A percentile compares a stretch with the other conserved stretches of the same genome.
These are phyloP conservation scores for Paraconiothyrium sp. DNA, from an alignment of 2,329 filamentous ascomycete genomes.

Conservation along the genomic window DNA sequence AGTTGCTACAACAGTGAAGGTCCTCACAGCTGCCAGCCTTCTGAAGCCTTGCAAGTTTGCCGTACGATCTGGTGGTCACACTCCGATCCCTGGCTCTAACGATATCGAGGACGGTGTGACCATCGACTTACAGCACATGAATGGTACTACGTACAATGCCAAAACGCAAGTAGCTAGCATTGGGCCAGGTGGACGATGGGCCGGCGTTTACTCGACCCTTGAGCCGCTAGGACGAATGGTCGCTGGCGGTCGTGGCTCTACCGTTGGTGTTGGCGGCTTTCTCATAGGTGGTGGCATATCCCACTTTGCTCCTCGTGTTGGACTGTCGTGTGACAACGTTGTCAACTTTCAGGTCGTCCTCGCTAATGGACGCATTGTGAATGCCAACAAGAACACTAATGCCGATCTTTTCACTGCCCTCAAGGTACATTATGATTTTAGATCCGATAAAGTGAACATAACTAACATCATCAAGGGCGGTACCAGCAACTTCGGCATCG, in stretches of 20 bases:
- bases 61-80: conserved; percentile 29
- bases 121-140: conserved; percentile 28
- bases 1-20: conserved; percentile 30
- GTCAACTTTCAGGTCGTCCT: conserved; percentile 48
- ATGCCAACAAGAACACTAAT: conserved; percentile 24
- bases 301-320: conserved; percentile 17
- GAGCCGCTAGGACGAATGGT: conserved; percentile 13
- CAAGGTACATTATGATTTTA: conserved; percentile 5
- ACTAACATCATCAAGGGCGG: conserved; percentile 30
- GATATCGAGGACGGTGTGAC: conserved; percentile 30
- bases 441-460: too few species aligned
- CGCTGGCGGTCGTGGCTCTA: conserved; percentile 19
- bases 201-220: conserved; percentile 23
- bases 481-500: conserved; percentile 27
- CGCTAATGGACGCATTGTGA: conserved; percentile 40
- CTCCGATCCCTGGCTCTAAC: conserved; percentile 23
- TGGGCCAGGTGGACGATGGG: conserved; percentile 28
- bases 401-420: conserved; percentile 45
- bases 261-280: conserved; percentile 24
- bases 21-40: conserved; percentile 14
- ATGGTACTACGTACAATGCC: conserved; percentile 17
- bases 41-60: conserved; percentile 22
- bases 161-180: conserved; percentile 17
- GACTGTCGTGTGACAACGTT: conserved; percentile 27
- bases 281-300: conserved; percentile 30